Base-by-base conservation (phyloP, 495 filamentous ascomycete genomes). In the Annulohypoxylon bovei region DNA sequence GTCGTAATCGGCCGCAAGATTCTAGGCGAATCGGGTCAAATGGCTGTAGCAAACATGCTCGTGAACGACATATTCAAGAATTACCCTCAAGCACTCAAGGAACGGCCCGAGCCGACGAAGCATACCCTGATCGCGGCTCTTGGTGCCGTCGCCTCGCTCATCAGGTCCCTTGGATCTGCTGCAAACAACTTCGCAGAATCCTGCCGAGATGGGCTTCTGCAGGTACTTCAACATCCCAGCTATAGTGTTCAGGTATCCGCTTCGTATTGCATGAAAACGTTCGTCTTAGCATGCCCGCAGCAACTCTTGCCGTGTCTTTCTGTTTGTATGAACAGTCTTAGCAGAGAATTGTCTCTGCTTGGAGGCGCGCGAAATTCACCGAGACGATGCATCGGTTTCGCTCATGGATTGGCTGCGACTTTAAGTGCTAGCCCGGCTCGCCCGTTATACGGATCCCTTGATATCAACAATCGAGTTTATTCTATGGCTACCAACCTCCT, bases 271-370 rank as follows among this genome's bases (percentile, higher is more conserved):
- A 79, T 98, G 57, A 93, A 94, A 53, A 88, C 85, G 6, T 97
- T 98, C 73, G 90, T 97, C 5, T 82, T 97, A 56, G 93, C 93
- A 3, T 97, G 93, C 71, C 95, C 95, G 6, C 89, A 95, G 73
- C 94, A 98, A 74, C 87, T 99, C 23, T 81, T 98, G 18, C 92
- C 93, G 4, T 97, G 94, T 70, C 88, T 97, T 22, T 97, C 94
- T 3, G 92, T 98, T 32, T 97, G 93, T 78, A 93, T 98, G 92
- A 98, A 98, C 79, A 97, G 92, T 77, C 85, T 98, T 65, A 92
- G 88, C 68, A 86, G 96, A 60, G 96, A 99, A 75, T 83, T 99
- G 28, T 87, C 86, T 23, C 87, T 94, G 25, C 85, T 99, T 18
- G 86, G 85, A 9, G 88, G 89, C 6, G 90, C 89, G 22, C 88